Evolutionary conservation across 1,139 yeast species (phyloP), one percentile per base, ranked within the genome.

Genomic region (Diutina pseudorugosa): DNA sequence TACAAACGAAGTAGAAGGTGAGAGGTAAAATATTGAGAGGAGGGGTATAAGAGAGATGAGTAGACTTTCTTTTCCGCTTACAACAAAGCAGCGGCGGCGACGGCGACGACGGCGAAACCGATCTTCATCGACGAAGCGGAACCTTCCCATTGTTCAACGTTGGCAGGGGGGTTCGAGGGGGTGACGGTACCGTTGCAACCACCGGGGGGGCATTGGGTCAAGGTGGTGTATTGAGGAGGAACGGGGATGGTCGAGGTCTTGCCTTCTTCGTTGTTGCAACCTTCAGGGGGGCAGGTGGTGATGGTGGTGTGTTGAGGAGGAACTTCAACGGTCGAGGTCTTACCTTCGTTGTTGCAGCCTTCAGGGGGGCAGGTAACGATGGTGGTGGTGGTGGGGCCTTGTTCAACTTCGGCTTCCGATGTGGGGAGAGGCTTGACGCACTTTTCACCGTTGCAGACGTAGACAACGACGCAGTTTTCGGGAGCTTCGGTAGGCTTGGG

Each of bases 81-180:
- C 49, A 45, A 45, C 49, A 45, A 45, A 27, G 49, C 49, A 45
- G 40, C 40, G 40, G 49, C 49, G 49, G 49, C 49, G 40, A 45
- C 49, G 49, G 49, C 49, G 19, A 27, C 41, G 25, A 45, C 36
- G 40, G 49, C 49, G 49, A 45, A 25, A 45, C 49, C 49, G 21
- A 27, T 18, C 49, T 45, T 45, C 40, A 27, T n/a, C 19, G 49
- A 27, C 18, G 36, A 27, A 27, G 49, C 49, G 27, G 40, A n/a
- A 18, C 49, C 49, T 27, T 45, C 49, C 36, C 27, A 45, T 33
- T 23, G 27, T n/a, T 25, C 21, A 27, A 45, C 49, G 11, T 45
- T 33, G n/a, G 25, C 49, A 16, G 42, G 42, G 49, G 49, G 49
- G 18, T 45, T 33, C 49, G 25, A 21, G 40, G 49, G 49, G 23